Conservation (phyloP, 2,329 filamentous ascomycete species). For the Penicillium oxalicum region DNA sequence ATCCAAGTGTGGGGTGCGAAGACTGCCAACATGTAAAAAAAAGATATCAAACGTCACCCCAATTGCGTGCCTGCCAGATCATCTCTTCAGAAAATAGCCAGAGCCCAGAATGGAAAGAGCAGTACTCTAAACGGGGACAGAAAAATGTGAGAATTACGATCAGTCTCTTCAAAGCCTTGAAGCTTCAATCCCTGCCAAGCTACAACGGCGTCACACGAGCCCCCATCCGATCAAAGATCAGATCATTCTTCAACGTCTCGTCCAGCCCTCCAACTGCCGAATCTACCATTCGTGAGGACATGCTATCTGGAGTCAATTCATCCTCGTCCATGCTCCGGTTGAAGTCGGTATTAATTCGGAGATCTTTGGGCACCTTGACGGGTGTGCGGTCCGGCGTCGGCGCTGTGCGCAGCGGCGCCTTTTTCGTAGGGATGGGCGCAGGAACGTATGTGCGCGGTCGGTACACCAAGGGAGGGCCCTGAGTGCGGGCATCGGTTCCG, state of each 20-base stretch:
- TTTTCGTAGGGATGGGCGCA: conserved; percentile 22
- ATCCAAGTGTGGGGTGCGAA: no score
- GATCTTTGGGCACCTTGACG: conserved; percentile 33
- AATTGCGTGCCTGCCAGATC: no score
- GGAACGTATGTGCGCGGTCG: conserved; percentile 34
- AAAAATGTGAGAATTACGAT: not conserved
- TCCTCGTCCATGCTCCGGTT: conserved; percentile 34
- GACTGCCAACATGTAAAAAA: no score
- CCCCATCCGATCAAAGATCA: conserved; percentile 41
- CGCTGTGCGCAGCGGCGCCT: conserved; percentile 17
- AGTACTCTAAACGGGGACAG: not conserved
- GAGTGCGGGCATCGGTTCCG: conserved; percentile 44
- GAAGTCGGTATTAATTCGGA: conserved; percentile 43
- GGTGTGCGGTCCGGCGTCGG: conserved; percentile 25
- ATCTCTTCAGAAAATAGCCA: not conserved
- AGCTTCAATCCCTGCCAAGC: not conserved
- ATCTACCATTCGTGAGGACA: conserved; percentile 44
- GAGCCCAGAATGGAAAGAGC: conserved; percentile 2
- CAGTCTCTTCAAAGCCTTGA: no score
- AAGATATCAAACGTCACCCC: no score
- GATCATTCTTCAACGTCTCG: conserved; percentile 35
- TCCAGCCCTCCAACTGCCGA: conserved; percentile 41
- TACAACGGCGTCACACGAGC: conserved; percentile 31
- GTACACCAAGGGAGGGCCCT: conserved; percentile 40
- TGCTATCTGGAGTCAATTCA: conserved; percentile 45